Conservation (phyloP, 768 basidiomycete species). For the Polyporus arcularius region DNA sequence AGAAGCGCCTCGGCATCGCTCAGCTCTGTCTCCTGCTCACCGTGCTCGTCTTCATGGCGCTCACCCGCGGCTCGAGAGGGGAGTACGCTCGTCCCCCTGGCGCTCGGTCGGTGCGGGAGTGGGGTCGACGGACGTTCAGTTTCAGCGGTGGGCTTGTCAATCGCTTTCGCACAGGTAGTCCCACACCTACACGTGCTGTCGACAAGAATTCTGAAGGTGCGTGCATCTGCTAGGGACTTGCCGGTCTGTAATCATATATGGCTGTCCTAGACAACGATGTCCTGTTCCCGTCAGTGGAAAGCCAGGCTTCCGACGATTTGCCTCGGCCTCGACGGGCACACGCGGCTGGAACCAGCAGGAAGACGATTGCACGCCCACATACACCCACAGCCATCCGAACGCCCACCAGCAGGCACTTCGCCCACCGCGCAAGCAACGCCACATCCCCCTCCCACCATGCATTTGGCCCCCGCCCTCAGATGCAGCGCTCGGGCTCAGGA, state of each 20-base stretch:
- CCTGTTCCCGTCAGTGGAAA: constrained; percentile 20
- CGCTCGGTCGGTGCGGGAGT: constrained; percentile 44
- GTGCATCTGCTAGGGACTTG: not conserved
- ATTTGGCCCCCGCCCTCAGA: constrained; percentile 33
- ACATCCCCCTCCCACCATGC: constrained; percentile 32
- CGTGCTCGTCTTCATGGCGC: constrained; percentile 82
- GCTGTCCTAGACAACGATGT: constrained; percentile 12
- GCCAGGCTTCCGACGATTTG: constrained; percentile 11
- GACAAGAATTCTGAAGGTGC: constrained; percentile 10
- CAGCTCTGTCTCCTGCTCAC: constrained; percentile 84
- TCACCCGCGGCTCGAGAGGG: constrained; percentile 73
- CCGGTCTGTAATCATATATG: not conserved
- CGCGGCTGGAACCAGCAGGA: constrained; percentile 1
- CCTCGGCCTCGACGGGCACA: constrained; percentile 11
- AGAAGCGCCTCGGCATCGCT: constrained; percentile 87
- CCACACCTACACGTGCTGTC: constrained; percentile 20
- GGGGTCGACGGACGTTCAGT: constrained; percentile 56
- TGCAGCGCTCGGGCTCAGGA: constrained; percentile 49
- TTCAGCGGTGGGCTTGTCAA: constrained; percentile 56
- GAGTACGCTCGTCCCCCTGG: constrained; percentile 25
- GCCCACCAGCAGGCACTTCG: constrained; percentile 18
- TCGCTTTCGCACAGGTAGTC: constrained; percentile 38
- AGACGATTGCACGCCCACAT: constrained; percentile 15
- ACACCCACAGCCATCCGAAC: constrained; percentile 24
- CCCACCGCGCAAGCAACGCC: constrained; percentile 21